Base-by-base conservation (phyloP, 2,329 filamentous ascomycete genomes). In the Colletotrichum destructivum region DNA sequence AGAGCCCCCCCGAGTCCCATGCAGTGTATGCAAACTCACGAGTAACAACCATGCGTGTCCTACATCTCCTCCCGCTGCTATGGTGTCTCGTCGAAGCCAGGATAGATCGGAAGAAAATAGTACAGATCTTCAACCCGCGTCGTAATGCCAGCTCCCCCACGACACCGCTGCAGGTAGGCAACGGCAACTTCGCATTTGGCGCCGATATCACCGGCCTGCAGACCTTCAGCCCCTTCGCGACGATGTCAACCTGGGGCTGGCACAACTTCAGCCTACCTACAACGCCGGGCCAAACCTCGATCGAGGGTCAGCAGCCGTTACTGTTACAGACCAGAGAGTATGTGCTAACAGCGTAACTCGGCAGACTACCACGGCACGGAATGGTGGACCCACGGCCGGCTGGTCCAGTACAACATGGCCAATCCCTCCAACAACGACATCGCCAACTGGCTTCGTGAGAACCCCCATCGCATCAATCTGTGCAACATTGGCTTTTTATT, bases 91-190 rank as follows among this genome's bases (percentile, higher is more conserved):
- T 66, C 26, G 75, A 76, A 55, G 76, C 72, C 51, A 70, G 66
- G 3, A 81, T 82, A 67, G 75, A 78, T 46, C 79, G 82, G 57
- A 77, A 75, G 21, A 76, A 76, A 46, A 77, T 84, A 4, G 80
- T 84, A 31, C 79, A 76, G 64, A 76, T 76, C 11, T 87, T 86
- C 77, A 88, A 87, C 67, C 83, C 86, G 44, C 80, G 76, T 56
- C 84, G 87, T 21, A 87, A 83, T 78, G 81, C 80, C 51, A 87
- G 83, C 69, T 86, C 86, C 3, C 75, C 79, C 18, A 84, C 84
- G 23, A 89, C 88, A 12, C 88, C 88, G 0, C 78, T 90, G 47
- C 84, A 86, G 73, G 84, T 87, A 3, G 85, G 84, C 40, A 86
- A 86, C 73, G 84, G 85, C 18, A 85, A 87, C 75, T 85, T 86